Conservation (phyloP, 2,329 filamentous ascomycete species). For the Thelonectria blattea region DNA sequence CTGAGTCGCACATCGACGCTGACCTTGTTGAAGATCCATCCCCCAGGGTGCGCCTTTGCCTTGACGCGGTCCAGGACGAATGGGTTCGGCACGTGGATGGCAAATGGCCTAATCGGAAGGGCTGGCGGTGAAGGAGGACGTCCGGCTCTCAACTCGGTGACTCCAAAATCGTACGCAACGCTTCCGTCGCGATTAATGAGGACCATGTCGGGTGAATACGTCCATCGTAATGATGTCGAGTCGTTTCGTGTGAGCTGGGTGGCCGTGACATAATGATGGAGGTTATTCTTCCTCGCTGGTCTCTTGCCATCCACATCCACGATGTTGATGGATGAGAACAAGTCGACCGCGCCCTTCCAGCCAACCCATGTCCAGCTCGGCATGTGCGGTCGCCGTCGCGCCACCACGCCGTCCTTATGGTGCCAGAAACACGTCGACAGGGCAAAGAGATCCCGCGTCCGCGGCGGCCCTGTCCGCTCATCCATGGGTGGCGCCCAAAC, state of each 20-base stretch:
- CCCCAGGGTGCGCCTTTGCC: constrained; percentile 39
- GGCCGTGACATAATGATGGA: constrained; percentile 45
- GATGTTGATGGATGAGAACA: constrained; percentile 43
- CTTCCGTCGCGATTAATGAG: constrained; percentile 40
- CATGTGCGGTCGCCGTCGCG: constrained; percentile 39
- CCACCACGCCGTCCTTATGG: constrained; percentile 38
- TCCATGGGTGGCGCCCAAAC: constrained; percentile 38
- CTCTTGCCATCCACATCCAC: constrained; percentile 39
- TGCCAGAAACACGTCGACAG: constrained; percentile 47
- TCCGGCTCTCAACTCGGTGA: constrained; percentile 11
- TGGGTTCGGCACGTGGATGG: constrained; percentile 42
- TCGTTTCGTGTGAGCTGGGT: constrained; percentile 45
- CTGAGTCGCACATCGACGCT: constrained; percentile 44
- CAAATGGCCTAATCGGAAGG: constrained; percentile 37
- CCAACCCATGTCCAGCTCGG: constrained; percentile 48
- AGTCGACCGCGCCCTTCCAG: constrained; percentile 44
- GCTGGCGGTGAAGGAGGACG: constrained; percentile 29
- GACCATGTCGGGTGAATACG: constrained; percentile 43
- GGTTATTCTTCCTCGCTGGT: constrained; percentile 40
- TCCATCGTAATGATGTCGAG: constrained; percentile 40
- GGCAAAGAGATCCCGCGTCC: constrained; percentile 43
- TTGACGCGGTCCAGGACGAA: constrained; percentile 45
- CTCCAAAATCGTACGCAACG: constrained; percentile 42
- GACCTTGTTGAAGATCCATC: constrained; percentile 46
- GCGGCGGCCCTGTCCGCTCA: constrained; percentile 30